Percentiles rank a stretch among this genome's conserved stretches.
Evolutionary conservation across 208 protist species (phyloP).

Genomic region (Acanthamoeba sp.): DNA sequence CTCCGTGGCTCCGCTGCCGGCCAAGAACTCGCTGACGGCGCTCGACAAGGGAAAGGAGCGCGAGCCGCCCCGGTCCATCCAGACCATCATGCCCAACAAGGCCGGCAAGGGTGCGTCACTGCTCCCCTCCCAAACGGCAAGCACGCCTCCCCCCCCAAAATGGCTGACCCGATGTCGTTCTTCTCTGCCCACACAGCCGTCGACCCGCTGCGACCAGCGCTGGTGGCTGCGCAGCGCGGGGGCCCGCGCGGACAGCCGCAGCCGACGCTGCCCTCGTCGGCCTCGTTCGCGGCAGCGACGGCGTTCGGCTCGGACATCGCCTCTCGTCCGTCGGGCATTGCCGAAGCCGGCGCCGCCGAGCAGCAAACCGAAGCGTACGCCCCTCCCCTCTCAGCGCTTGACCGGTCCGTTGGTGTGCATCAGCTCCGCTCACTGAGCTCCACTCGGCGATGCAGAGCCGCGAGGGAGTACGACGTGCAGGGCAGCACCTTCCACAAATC

Average conservation of each 20-base stretch:
- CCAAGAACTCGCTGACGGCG: constrained; percentile 17
- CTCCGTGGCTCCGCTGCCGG: background rate
- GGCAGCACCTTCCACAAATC: background rate
- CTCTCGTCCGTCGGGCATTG: background rate
- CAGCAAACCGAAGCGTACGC: background rate
- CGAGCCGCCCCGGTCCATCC: constrained; percentile 45
- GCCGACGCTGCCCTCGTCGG: constrained; percentile 11
- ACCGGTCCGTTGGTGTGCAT: too few species aligned
- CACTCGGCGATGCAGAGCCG: background rate
- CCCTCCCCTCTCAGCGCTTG: too few species aligned
- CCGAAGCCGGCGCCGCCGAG: background rate
- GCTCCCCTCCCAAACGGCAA: background rate
- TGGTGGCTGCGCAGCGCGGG: background rate
- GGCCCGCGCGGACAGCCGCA: background rate
- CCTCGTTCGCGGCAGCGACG: background rate
- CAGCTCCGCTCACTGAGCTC: too few species aligned
- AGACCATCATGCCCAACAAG: constrained; percentile 46
- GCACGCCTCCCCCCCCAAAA: background rate
- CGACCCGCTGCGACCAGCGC: background rate
- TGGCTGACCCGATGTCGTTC: background rate
- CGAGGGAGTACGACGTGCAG: background rate
- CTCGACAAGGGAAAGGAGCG: constrained; percentile 58
- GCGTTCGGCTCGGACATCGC: background rate
- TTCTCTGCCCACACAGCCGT: background rate
- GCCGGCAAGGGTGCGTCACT: background rate